A percentile compares a stretch with the other conserved stretches of the same genome.
These are phyloP conservation scores for Penicillium coffeae DNA, from an alignment of 495 filamentous ascomycete species.

Conservation along the genomic window DNA sequence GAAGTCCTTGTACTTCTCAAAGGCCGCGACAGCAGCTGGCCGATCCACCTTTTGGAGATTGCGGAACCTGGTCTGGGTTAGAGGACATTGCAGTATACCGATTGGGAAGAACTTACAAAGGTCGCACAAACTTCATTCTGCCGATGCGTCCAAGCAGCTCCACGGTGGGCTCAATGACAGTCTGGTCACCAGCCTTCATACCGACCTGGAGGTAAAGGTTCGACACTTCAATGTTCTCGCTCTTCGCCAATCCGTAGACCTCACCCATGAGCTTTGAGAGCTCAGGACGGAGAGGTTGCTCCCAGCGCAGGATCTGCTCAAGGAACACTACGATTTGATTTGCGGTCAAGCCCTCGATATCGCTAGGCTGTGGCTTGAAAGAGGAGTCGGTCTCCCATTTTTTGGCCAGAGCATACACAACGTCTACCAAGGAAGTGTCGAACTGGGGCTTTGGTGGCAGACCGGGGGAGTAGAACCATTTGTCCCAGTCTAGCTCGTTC, in stretches of 20 bases:
- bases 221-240: slow-evolving; percentile 80
- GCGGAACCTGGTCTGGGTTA: slow-evolving; percentile 49
- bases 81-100: not conserved
- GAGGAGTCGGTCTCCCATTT: slow-evolving; percentile 62
- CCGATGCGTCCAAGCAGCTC: slow-evolving; percentile 77
- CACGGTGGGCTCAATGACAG: slow-evolving; percentile 62
- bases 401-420: slow-evolving; percentile 74
- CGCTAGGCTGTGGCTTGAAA: slow-evolving; percentile 65
- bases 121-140: slow-evolving; percentile 94
- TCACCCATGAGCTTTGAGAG: slow-evolving; percentile 65
- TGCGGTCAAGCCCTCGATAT: slow-evolving; percentile 68
- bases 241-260: slow-evolving; percentile 63
- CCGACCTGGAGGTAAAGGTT: slow-evolving; percentile 74
- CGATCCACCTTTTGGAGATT: slow-evolving; percentile 68
- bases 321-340: slow-evolving; percentile 92
- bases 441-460: slow-evolving; percentile 87
- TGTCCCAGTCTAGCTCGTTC: slow-evolving; percentile 77
- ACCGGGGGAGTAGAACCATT: slow-evolving; percentile 79
- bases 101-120: slow-evolving; percentile 55
- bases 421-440: slow-evolving; percentile 81
- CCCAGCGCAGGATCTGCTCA: slow-evolving; percentile 65
- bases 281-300: slow-evolving; percentile 54
- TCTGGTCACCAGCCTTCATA: slow-evolving; percentile 65
- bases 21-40: slow-evolving; percentile 72
- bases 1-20: slow-evolving; percentile 81